Evolutionary conservation across 768 basidiomycete species (phyloP).

Genomic region (Mycena venus): DNA sequence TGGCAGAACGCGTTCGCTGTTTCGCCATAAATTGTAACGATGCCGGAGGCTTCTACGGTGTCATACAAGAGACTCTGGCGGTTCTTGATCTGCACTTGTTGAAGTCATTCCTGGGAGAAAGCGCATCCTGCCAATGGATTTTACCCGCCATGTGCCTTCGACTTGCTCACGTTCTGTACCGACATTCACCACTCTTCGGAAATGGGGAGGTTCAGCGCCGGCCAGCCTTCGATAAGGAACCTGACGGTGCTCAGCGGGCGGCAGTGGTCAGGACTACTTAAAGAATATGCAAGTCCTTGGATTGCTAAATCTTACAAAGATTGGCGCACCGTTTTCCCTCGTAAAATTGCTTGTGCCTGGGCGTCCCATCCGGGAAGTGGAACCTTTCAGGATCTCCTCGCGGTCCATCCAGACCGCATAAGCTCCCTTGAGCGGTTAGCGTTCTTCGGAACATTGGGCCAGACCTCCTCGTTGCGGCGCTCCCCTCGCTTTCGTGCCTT

Average conservation of each 20-base stretch:
- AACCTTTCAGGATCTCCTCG: background rate
- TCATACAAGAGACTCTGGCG: background rate
- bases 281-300: constrained; percentile 5
- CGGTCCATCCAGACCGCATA: background rate
- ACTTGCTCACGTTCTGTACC: background rate
- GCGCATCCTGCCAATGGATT: background rate
- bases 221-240: background rate
- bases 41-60: background rate
- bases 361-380: background rate
- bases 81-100: background rate
- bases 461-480: background rate
- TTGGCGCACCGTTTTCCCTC: constrained; percentile 1
- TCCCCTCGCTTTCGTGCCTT: constrained; percentile 11
- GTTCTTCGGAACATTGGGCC: background rate
- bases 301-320: background rate
- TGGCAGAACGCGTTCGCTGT: background rate
- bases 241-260: background rate
- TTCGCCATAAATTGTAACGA: background rate
- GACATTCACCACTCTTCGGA: background rate
- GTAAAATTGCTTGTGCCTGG: constrained; percentile 15
- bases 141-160: background rate
- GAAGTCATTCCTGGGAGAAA: background rate
- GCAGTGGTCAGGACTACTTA: background rate
- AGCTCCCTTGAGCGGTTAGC: background rate
- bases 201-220: background rate